Evolutionary conservation across 192 early-diverging fungal genomes (phyloP).

Genomic region (Backusella tuberculispora): DNA sequence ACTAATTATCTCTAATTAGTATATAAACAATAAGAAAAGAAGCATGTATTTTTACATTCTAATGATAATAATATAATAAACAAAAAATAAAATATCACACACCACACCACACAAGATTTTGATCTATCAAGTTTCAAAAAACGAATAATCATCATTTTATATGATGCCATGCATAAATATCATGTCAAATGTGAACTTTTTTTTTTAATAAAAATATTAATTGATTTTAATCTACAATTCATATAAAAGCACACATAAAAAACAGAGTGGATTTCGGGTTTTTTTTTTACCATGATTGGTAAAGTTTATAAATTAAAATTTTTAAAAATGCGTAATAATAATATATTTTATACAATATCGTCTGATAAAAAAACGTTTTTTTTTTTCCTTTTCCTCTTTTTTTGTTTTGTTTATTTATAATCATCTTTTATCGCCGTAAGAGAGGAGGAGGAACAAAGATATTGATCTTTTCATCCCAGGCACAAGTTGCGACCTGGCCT

Average conservation of each 20-base stretch:
- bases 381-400: too few species aligned
- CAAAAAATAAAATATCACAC: background rate
- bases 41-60: background rate
- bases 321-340: background rate
- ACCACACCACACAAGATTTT: background rate
- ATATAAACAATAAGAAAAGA: too few species aligned
- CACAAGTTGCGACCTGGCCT: constrained; percentile 89
- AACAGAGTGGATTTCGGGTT: too few species aligned
- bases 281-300: too few species aligned
- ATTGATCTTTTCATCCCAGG: constrained; percentile 93
- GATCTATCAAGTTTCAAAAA: background rate
- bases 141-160: background rate
- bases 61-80: background rate
- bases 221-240: too few species aligned
- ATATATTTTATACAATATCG: constrained; percentile 8
- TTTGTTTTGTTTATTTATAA: background rate
- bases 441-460: constrained; percentile 53
- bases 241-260: too few species aligned
- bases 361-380: background rate
- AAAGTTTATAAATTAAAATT: constrained; percentile 1
- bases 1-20: too few species aligned
- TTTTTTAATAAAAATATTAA: too few species aligned
- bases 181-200: too few species aligned
- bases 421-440: constrained; percentile 32
- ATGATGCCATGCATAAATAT: too few species aligned